Base-by-base conservation (phyloP, 2,329 filamentous ascomycete genomes). In the Plectosphaerella plurivora region DNA sequence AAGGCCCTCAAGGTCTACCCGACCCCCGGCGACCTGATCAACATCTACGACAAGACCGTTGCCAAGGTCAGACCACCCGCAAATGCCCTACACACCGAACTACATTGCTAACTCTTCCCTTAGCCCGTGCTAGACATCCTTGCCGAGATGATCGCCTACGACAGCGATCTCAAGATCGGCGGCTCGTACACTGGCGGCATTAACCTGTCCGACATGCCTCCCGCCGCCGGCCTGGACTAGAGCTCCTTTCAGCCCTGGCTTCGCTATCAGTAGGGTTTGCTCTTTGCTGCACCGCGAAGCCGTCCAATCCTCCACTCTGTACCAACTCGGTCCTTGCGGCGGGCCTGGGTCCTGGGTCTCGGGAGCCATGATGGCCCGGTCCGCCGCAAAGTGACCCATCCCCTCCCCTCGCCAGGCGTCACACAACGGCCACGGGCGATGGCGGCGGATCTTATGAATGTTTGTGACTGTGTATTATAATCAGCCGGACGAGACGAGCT, bases 1-100 rank as follows among this genome's bases (percentile, higher is more conserved):
- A 95, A 92, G 81, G 94, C 92, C 45, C 83, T 99, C 61, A 99
- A 99, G 82, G 94, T 97, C 62, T 99, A 99, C 75, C 94, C 94
- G 50, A 88, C 90, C 64, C 94, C 93, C 12, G 83, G 87, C 63
- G 94, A 97, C 67, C 79, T 99, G 63, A 97, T 99, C 70, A 83
- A 83, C 65, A 96, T 99, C 72, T 99, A 99, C 74, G 94, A 99
- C 73, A 96, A 96, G 83, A 97, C 94, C 33, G 92, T 97, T 45
- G 88, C 93, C 63, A 97, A 97, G 88, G 92, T 91, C 63, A 56
- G 64, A 47, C 28, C 15, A 35, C 33, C 14, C 54, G 11, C 6
- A 46, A 20, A 16, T 18, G 6, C 41, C n/a, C n/a, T 15, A 14
- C n/a, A 14, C 5, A n/a, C 5, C 41, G 4, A 20, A 20, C 10